phyloP scores from a whole-genome alignment of 192 early-diverging fungal species.

The Podila minutissima region DNA sequence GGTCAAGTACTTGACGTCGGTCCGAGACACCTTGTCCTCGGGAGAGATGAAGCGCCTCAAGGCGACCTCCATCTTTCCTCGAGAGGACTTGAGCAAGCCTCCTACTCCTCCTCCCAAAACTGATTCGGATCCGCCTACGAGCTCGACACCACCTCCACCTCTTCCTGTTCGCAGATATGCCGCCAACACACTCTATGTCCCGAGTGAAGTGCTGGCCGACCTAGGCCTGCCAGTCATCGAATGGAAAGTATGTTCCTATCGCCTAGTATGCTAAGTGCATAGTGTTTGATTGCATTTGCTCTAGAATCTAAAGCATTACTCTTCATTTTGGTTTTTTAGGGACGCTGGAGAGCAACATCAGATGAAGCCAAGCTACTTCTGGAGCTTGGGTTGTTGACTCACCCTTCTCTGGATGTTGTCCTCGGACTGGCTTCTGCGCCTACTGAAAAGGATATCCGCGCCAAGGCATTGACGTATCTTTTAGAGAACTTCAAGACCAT shows the following conservation, averaged over 20 bases:
- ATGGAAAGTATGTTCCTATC: constrained; percentile 63
- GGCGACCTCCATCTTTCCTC: constrained; percentile 74
- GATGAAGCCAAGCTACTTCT: constrained; percentile 56
- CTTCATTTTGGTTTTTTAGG: neutral
- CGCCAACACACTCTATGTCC: constrained; percentile 74
- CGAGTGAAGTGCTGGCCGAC: constrained; percentile 62
- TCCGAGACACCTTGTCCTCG: constrained; percentile 69
- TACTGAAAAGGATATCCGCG: constrained; percentile 43
- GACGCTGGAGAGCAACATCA: constrained; percentile 28
- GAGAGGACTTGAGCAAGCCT: constrained; percentile 47
- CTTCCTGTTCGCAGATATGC: constrained; percentile 56
- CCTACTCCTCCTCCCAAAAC: constrained; percentile 20
- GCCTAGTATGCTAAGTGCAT: neutral
- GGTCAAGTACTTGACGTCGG: constrained; percentile 81
- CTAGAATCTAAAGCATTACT: neutral
- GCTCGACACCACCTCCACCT: constrained; percentile 25
- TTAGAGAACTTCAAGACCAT: constrained; percentile 69
- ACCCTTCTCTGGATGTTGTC: constrained; percentile 52
- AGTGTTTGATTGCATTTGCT: neutral
- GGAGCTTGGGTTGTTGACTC: constrained; percentile 57
- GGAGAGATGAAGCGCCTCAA: constrained; percentile 70
- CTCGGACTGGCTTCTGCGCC: constrained; percentile 51
- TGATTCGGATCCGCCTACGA: constrained; percentile 1
- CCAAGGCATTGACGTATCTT: constrained; percentile 72
- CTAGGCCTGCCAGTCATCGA: constrained; percentile 74